Conservation (phyloP, 2,329 filamentous ascomycete genomes). For the Teratosphaeria pseudoeucalypti region DNA sequence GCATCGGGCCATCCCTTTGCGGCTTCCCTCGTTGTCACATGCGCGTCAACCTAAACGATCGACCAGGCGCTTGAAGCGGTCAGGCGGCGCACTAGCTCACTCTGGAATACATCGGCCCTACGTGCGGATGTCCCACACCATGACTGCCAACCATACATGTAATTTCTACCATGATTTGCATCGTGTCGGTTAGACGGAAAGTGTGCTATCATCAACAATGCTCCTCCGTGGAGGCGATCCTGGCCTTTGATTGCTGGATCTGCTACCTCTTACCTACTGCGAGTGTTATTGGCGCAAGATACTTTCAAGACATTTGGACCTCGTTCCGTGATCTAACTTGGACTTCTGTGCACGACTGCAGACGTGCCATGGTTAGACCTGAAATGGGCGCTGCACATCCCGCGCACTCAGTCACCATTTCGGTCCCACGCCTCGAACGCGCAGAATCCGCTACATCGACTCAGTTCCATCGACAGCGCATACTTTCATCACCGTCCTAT, state of each 20-base stretch:
- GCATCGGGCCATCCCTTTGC: not conserved
- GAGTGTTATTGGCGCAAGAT: not conserved
- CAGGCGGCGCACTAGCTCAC: not conserved
- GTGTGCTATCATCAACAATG: not conserved
- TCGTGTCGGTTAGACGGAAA: not conserved
- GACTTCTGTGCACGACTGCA: not conserved
- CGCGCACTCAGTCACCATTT: not conserved
- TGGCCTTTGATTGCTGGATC: not conserved
- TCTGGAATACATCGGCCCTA: not conserved
- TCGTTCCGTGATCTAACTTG: not conserved
- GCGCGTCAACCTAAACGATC: not conserved
- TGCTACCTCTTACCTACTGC: not conserved
- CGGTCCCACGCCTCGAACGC: not conserved
- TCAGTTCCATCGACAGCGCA: not conserved
- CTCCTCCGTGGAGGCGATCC: not conserved
- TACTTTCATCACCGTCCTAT: not conserved
- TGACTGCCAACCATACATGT: not conserved
- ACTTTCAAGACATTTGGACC: not conserved
- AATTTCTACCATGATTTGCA: not conserved
- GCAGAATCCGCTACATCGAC: not conserved
- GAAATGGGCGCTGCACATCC: not conserved
- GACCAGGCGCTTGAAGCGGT: not conserved
- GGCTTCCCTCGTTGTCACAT: not conserved
- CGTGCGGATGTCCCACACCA: not conserved
- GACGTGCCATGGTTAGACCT: not conserved